These are phyloP conservation scores for Aspergillus melleus DNA, from an alignment of 2,329 filamentous ascomycete genomes.

Conservation along the genomic window DNA sequence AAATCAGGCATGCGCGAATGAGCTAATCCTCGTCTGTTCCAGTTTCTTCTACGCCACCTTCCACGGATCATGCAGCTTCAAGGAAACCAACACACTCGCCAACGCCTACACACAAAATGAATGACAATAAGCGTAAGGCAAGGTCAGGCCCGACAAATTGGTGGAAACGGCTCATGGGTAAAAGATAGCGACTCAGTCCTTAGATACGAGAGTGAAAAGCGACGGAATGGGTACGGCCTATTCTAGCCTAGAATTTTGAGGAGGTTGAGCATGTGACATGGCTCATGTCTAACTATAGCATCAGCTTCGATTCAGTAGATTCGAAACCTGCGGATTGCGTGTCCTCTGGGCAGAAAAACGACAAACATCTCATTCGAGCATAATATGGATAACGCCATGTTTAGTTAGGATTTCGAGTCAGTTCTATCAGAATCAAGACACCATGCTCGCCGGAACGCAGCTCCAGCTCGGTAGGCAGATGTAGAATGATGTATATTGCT, in stretches of 20 bases:
- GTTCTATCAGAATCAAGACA: no score
- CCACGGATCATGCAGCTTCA: background rate
- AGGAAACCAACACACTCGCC: background rate
- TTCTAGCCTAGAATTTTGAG: background rate
- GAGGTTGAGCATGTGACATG: background rate
- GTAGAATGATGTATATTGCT: no score
- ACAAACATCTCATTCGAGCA: background rate
- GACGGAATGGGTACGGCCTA: background rate
- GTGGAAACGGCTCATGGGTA: conserved; percentile 1
- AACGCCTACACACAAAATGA: conserved; percentile 1
- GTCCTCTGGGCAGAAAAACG: background rate
- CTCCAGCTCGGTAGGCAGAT: no score
- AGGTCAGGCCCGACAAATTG: conserved; percentile 3
- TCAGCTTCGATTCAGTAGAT: background rate
- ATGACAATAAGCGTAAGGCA: conserved; percentile 6
- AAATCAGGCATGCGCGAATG: conserved; percentile 23
- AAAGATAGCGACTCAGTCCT: background rate
- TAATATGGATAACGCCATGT: no score
- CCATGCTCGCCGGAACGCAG: no score
- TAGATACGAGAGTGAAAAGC: conserved; percentile 1
- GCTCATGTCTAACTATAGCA: background rate
- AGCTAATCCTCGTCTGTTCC: conserved; percentile 11
- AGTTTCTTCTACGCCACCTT: conserved; percentile 1
- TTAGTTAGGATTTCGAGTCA: no score
- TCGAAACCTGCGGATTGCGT: background rate